phyloP scores from a whole-genome alignment of 805 yeast genomes.

The Danielia oregonensis region DNA sequence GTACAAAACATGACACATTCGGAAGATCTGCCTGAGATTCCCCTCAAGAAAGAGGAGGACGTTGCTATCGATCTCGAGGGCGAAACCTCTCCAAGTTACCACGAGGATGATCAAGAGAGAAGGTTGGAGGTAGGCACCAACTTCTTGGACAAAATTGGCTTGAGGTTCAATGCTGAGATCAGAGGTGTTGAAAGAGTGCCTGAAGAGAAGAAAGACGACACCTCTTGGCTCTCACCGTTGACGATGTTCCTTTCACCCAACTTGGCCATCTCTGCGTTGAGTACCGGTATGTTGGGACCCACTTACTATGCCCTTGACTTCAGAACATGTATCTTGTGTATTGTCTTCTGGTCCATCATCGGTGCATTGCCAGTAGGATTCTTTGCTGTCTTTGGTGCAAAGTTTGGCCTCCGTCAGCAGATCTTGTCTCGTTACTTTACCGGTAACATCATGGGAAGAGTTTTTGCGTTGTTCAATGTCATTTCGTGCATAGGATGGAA shows the following conservation, averaged over 20 bases:
- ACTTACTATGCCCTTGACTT: conserved; percentile 13
- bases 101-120: conserved; percentile 1
- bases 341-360: conserved; percentile 9
- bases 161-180: conserved; percentile 24
- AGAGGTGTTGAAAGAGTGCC: conserved; percentile 29
- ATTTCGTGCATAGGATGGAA: conserved; percentile 34
- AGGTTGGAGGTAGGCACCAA: conserved; percentile 7
- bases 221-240: conserved; percentile 18
- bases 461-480: conserved; percentile 25
- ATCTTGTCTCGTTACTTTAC: conserved; percentile 28
- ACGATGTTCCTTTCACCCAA: conserved; percentile 29
- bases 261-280: conserved; percentile 16
- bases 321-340: conserved; percentile 11
- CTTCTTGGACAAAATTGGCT: conserved; percentile 22
- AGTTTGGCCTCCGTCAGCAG: conserved; percentile 22
- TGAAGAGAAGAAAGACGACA: conserved; percentile 18
- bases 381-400: conserved; percentile 14
- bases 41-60: conserved; percentile 1
- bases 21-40: too few species aligned
- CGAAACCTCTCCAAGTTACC: background rate
- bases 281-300: conserved; percentile 16
- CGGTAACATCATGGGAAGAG: conserved; percentile 28
- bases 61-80: too few species aligned
- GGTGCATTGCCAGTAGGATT: conserved; percentile 16
- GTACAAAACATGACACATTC: background rate